Base-by-base conservation (phyloP, 2,329 filamentous ascomycete genomes). In the Curvularia sp. region DNA sequence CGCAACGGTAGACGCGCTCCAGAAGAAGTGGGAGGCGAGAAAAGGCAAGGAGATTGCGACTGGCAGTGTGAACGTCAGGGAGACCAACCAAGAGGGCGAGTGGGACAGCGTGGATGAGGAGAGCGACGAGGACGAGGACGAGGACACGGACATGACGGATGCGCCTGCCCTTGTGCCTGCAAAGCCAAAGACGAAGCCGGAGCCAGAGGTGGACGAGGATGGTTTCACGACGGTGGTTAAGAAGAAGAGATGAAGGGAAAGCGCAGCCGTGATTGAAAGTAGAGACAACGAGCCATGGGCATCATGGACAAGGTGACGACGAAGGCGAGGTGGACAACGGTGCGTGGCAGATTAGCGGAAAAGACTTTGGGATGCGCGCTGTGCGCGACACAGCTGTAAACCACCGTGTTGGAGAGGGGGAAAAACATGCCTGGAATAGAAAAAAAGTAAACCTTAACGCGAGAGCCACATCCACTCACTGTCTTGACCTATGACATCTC, bases 1-100 rank as follows among this genome's bases (percentile, higher is more conserved):
- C 63, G 81, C 80, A n/a, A 84, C 84, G 60, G 85, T 93, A 52
- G 83, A 87, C 64, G 80, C 80, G 61, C 78, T 95, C 79, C 86
- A 86, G 68, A 78, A 80, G 70, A 83, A 84, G 65, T 92, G 87
- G 83, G 77, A 84, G 75, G 86, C 81, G 67, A 85, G 79, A 70
- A 86, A 85, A 63, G 86, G 86, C 52, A 86, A 81, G 71, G 85
- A 69, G 67, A 83, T 75, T 81, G 86, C 54, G 79, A 80, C 67
- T 23, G 70, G 68, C 46, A 71, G 64, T 49, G 70, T 78, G 7
- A 70, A 72, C 47, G 84, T 86, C 56, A 82, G 84, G 58, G 87
- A 90, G 62, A 85, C 83, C 27, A 86, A 86, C 57, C 86, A 85
- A 49, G 72, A 74, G 6, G 71, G 51, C 1, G 73, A 75, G 13